These are phyloP conservation scores for Steccherinum ochraceum DNA, from an alignment of 768 basidiomycete genomes.

Conservation along the genomic window DNA sequence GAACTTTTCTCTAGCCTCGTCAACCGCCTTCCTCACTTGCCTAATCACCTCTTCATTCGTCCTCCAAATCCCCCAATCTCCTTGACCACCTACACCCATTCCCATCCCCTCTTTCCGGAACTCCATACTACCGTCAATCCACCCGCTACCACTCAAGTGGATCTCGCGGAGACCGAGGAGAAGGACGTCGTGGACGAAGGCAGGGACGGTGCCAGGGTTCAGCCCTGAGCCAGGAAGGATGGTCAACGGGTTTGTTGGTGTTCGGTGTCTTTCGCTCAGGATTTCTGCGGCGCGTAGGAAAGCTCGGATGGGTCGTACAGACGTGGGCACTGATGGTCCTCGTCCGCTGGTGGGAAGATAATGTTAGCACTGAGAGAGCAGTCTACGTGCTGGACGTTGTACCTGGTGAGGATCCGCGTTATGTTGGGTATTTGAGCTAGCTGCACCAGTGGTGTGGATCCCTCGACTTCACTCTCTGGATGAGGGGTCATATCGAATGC, in stretches of 20 bases:
- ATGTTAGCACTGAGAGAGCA: too few species aligned
- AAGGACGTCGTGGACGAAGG: constrained; percentile 43
- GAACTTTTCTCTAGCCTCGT: constrained; percentile 22
- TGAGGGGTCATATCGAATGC: constrained; percentile 63
- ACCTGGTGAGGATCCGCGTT: constrained; percentile 80
- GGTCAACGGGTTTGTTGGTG: constrained; percentile 7
- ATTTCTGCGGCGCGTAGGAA: not conserved
- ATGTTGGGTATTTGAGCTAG: constrained; percentile 56
- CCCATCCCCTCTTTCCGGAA: constrained; percentile 55
- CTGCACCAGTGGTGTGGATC: constrained; percentile 26
- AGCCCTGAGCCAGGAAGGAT: constrained; percentile 79
- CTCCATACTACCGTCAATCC: constrained; percentile 48
- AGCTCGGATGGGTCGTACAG: not conserved
- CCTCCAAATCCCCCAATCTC: constrained; percentile 66
- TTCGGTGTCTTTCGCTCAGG: not conserved
- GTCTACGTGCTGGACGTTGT: too few species aligned
- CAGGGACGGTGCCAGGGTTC: constrained; percentile 46
- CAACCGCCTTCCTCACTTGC: constrained; percentile 43
- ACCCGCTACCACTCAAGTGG: constrained; percentile 69
- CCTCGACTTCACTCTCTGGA: constrained; percentile 30
- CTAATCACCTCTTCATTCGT: constrained; percentile 48
- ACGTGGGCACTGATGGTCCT: not conserved
- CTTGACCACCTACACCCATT: constrained; percentile 51
- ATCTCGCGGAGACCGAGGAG: constrained; percentile 59
- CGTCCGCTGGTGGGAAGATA: too few species aligned